phyloP scores from a whole-genome alignment of 129 eudicot species.

The Flaveria sonorensis region DNA sequence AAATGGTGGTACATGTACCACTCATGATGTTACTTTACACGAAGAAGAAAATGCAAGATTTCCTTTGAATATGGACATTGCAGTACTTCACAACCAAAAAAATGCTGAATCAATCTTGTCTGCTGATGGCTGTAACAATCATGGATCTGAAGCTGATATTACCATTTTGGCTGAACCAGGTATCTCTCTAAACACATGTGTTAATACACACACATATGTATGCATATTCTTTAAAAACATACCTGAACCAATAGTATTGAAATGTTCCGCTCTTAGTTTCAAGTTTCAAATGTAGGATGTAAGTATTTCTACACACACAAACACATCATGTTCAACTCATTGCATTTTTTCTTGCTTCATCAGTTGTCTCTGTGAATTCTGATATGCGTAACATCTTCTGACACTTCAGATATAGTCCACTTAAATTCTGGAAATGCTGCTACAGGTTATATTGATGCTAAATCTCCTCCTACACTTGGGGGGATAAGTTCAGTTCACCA shows the following conservation, averaged over 20 bases:
- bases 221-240: neutral
- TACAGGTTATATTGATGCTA: conserved; percentile 24
- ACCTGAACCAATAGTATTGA: conserved; percentile 31
- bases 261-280: neutral
- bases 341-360: conserved; percentile 30
- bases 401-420: conserved; percentile 8
- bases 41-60: conserved; percentile 25
- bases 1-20: conserved; percentile 26
- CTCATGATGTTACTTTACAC: conserved; percentile 23
- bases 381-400: conserved; percentile 23
- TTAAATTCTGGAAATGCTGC: conserved; percentile 28
- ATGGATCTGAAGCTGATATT: conserved; percentile 30
- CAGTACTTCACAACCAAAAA: conserved; percentile 31
- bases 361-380: conserved; percentile 31
- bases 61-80: conserved; percentile 32
- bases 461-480: conserved; percentile 42
- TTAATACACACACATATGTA: neutral
- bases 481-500: conserved; percentile 20
- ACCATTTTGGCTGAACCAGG: conserved; percentile 23
- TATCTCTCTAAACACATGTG: neutral
- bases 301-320: neutral
- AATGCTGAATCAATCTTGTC: conserved; percentile 23
- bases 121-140: conserved; percentile 33
- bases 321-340: neutral
- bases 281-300: neutral